phyloP scores from a whole-genome alignment of 176 grass and related monocot species.

The Aechmea fasciata region DNA sequence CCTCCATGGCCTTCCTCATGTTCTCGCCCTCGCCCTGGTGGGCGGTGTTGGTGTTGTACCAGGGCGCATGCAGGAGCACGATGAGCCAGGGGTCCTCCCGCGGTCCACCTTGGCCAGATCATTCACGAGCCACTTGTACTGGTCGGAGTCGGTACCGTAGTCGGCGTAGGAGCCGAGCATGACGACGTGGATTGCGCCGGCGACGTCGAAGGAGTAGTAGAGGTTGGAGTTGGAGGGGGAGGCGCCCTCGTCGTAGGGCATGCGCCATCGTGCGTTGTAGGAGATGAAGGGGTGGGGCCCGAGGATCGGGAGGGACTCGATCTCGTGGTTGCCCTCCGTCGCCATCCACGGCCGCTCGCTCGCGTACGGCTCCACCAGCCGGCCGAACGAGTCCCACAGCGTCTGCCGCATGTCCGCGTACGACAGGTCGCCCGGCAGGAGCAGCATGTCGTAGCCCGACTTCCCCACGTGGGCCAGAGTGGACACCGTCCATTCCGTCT shows the following conservation, averaged over 20 bases:
- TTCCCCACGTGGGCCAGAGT: conserved; percentile 54
- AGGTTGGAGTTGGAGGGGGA: conserved; percentile 46
- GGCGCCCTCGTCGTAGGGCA: conserved; percentile 75
- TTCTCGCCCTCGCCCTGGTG: conserved; percentile 65
- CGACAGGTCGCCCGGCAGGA: conserved; percentile 81
- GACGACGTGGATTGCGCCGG: conserved; percentile 45
- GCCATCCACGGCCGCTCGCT: conserved; percentile 85
- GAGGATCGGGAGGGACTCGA: conserved; percentile 47
- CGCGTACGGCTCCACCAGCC: conserved; percentile 65
- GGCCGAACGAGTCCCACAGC: conserved; percentile 83
- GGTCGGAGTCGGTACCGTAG: conserved; percentile 32
- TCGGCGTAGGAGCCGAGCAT: conserved; percentile 66
- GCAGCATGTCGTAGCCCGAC: conserved; percentile 61
- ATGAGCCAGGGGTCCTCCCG: conserved; percentile 41
- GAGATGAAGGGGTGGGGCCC: conserved; percentile 37
- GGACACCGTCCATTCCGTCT: conserved; percentile 92
- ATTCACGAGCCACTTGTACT: conserved; percentile 43
- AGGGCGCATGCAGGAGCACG: conserved; percentile 61
- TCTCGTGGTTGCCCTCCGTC: conserved; percentile 88
- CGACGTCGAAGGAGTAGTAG: conserved; percentile 86
- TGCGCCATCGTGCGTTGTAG: conserved; percentile 60
- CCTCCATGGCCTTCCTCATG: conserved; percentile 58
- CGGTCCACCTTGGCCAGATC: conserved; percentile 56
- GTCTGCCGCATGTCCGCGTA: conserved; percentile 77
- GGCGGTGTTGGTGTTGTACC: conserved; percentile 71